Conservation (phyloP, 371 early-diverging fungal genomes). For the Coemansia linderi region DNA sequence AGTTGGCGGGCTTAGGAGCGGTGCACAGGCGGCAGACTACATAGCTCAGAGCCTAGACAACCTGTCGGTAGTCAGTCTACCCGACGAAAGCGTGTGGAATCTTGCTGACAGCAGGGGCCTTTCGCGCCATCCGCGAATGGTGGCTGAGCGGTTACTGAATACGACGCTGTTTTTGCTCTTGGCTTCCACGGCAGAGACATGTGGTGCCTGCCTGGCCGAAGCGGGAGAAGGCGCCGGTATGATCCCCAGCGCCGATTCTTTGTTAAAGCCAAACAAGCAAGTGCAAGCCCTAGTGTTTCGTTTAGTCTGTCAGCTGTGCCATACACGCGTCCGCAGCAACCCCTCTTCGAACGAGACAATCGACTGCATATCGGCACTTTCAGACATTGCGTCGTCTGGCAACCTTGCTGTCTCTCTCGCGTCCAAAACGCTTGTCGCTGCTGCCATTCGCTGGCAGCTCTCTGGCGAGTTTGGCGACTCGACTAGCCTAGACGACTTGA, state of each 20-base stretch:
- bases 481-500: background rate
- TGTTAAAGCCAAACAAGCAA: no score
- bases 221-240: background rate
- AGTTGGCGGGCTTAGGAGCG: background rate
- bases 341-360: background rate
- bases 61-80: conserved; percentile 39
- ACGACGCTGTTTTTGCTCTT: conserved; percentile 16
- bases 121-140: background rate
- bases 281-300: background rate
- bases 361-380: background rate
- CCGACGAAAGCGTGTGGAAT: conserved; percentile 35
- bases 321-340: background rate
- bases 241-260: background rate
- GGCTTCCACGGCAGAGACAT: background rate
- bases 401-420: background rate
- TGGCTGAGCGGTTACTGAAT: conserved; percentile 5
- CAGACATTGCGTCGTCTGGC: background rate
- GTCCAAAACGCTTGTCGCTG: conserved; percentile 11
- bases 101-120: conserved; percentile 2
- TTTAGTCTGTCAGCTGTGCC: conserved; percentile 24
- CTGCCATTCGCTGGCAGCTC: conserved; percentile 24
- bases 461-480: conserved; percentile 4
- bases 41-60: conserved; percentile 24
- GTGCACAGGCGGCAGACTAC: background rate
- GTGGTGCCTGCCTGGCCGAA: background rate